Conservation (phyloP, 306 rosid species). For the Castanea mollissima region DNA sequence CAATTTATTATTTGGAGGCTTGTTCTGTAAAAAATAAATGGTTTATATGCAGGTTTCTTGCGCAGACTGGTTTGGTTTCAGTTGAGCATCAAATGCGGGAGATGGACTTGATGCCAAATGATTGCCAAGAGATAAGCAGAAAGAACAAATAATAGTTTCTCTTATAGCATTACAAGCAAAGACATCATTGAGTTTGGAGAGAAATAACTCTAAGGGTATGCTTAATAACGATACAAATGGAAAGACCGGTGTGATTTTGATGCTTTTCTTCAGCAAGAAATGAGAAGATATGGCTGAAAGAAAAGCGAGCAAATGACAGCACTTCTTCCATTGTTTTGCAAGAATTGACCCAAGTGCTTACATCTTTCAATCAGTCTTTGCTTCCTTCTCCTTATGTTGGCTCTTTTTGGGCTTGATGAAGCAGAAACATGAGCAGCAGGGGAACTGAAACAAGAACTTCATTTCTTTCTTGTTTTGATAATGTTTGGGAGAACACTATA, state of each 20-base stretch:
- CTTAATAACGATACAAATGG: background rate
- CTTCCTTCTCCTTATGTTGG: conserved; percentile 48
- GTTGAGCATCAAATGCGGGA: conserved; percentile 83
- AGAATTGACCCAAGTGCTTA: conserved; percentile 5
- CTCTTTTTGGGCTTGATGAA: conserved; percentile 39
- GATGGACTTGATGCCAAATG: conserved; percentile 53
- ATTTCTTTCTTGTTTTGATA: conserved; percentile 28
- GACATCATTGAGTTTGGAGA: conserved; percentile 17
- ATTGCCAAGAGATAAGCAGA: conserved; percentile 30
- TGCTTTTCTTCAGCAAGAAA: conserved; percentile 18
- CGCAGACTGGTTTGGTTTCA: conserved; percentile 78
- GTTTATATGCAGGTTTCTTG: conserved; percentile 69
- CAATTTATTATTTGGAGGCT: conserved; percentile 5
- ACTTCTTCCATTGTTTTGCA: conserved; percentile 7
- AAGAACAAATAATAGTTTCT: conserved; percentile 33
- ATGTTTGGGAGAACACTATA: conserved; percentile 17
- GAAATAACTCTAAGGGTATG: conserved; percentile 12
- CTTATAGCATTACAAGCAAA: conserved; percentile 24
- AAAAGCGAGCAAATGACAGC: conserved; percentile 9
- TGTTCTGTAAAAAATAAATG: conserved; percentile 6
- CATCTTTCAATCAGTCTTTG: conserved; percentile 34
- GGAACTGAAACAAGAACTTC: conserved; percentile 54
- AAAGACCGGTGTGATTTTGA: background rate
- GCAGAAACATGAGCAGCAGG: conserved; percentile 64
- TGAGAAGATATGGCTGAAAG: background rate